Conservation (phyloP, 129 eudicot species). For the Centrapalus pauciflorus region DNA sequence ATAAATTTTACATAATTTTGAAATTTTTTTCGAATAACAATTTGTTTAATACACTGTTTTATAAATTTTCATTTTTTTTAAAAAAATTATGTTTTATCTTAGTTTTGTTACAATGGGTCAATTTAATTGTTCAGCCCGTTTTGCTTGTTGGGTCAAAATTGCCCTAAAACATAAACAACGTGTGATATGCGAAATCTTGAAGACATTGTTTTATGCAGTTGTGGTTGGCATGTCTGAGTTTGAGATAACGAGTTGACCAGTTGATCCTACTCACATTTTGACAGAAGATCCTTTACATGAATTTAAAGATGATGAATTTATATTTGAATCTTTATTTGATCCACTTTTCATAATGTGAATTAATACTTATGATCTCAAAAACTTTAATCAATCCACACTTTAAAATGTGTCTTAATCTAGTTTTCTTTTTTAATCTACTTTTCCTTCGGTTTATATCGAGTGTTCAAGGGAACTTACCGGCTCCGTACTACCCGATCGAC, state of each 20-base stretch:
- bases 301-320: too few species aligned
- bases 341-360: neutral
- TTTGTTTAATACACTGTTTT: too few species aligned
- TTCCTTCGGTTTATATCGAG: slow-evolving; percentile 6
- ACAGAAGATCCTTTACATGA: slow-evolving; percentile 5
- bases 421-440: slow-evolving; percentile 13
- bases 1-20: too few species aligned
- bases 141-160: too few species aligned
- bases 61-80: too few species aligned
- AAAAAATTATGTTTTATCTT: too few species aligned
- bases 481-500: slow-evolving; percentile 33
- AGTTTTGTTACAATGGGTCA: too few species aligned
- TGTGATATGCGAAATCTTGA: slow-evolving; percentile 6
- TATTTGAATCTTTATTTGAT: neutral
- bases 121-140: too few species aligned
- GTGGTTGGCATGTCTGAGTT: slow-evolving; percentile 18
- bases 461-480: slow-evolving; percentile 28
- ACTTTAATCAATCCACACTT: slow-evolving; percentile 6
- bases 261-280: slow-evolving; percentile 6
- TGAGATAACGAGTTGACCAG: slow-evolving; percentile 11
- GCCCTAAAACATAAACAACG: too few species aligned
- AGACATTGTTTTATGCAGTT: slow-evolving; percentile 12
- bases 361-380: neutral
- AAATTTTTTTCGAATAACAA: too few species aligned
- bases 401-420: slow-evolving; percentile 21